phyloP scores from a whole-genome alignment of 164 flowering plant genomes.

The Echeveria elegans region DNA sequence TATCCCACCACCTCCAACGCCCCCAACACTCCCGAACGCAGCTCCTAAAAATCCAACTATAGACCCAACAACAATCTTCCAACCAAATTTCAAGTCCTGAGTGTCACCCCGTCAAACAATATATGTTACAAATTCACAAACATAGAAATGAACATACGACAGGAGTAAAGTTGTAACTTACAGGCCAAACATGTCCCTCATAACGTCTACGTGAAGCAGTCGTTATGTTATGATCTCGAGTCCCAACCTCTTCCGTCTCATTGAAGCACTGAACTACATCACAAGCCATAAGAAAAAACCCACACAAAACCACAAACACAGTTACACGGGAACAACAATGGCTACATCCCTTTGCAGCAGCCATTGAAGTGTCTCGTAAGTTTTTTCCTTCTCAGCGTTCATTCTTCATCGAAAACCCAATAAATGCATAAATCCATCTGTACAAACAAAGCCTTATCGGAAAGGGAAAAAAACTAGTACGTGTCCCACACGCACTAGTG shows the following conservation, averaged over 20 bases:
- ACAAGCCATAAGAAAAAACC: not conserved
- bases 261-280: not conserved
- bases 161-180: not conserved
- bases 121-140: not conserved
- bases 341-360: not conserved
- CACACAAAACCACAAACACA: not conserved
- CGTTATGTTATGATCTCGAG: not conserved
- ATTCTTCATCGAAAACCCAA: not conserved
- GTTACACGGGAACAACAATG: not conserved
- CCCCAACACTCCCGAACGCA: not conserved
- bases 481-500: not conserved
- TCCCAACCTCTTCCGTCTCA: not conserved
- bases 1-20: constrained; percentile 1
- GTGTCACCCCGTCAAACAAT: not conserved
- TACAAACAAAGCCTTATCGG: not conserved
- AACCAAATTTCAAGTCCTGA: constrained; percentile 1
- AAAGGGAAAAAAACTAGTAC: not conserved
- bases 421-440: not conserved
- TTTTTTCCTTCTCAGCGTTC: not conserved
- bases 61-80: not conserved
- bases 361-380: not conserved
- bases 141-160: not conserved
- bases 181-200: constrained; percentile 4
- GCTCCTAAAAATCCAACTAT: constrained; percentile 1
- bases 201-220: not conserved